Evolutionary conservation across 352 stramenopile species (phyloP), one percentile per base, ranked within the genome.

Genomic region (Elongisporangium undulatum): DNA sequence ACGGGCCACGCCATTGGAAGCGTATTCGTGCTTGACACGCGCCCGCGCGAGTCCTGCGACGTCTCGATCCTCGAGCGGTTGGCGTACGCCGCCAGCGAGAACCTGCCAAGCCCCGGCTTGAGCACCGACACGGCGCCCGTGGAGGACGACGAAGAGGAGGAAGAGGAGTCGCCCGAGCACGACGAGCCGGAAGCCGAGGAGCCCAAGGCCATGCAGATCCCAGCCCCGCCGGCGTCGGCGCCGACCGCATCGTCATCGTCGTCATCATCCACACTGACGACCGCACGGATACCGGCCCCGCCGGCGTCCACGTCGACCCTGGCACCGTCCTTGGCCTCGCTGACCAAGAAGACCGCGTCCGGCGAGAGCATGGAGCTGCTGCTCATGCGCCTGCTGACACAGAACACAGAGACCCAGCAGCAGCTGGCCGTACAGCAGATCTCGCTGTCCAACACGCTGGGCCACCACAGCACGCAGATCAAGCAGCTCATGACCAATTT

Each of bases 21-120:
- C 23, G 81, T 94, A 23, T 94, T 94, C 63, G 85, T 94, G n/a
- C 62, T 94, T 12, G 85, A 94, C 59, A 90, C 80, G 23, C 81
- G 79, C 7, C 79, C 85, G 16, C 79, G 85, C 34, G 79, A 89
- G 60, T 75, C 79, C 13, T 89, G 74, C 56, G 82, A 92, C 60
- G 67, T 92, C 49, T 69, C 79, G 20, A 79, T 89, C 53, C 66
- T 93, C 16, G 82, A 91, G 62, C 78, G 79, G 17, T 62, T 93
- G 16, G 81, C 84, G 0, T 59, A 79, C 41, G 77, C 77, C 0
- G 77, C 77, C 10, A 71, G 69, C 49, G 75, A 92, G 67, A 88
- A 89, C 51, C 60, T 92, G 16, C 69, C 72, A 12, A 45, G 34
- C 13, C 34, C 34, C 39, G 60, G 51, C 57, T 45, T 45, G 34